Percentiles rank a stretch among this genome's conserved stretches.
Conservation (phyloP, 352 stramenopile genomes). For the Phytophthora palmivora region DNA sequence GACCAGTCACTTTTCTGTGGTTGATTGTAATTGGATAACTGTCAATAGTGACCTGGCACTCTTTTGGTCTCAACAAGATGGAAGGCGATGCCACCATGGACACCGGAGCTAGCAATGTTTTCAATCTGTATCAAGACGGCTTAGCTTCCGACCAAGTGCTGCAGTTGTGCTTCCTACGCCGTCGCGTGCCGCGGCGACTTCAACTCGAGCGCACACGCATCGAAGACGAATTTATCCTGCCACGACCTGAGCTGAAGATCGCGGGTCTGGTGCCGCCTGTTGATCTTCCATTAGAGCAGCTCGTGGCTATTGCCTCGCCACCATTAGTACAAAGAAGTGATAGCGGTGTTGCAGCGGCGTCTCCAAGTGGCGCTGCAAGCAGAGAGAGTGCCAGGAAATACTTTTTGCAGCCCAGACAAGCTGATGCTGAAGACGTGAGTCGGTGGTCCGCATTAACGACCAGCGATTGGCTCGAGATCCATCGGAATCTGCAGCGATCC, state of each 20-base stretch:
- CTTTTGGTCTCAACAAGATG: neutral
- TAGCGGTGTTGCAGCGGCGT: neutral
- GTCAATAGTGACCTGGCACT: slow-evolving; percentile 3
- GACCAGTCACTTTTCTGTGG: slow-evolving; percentile 13
- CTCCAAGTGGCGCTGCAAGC: neutral
- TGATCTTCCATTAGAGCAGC: slow-evolving; percentile 34
- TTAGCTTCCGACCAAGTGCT: slow-evolving; percentile 57
- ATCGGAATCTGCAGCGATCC: slow-evolving; percentile 21
- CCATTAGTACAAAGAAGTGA: neutral
- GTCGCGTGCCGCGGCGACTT: slow-evolving; percentile 31
- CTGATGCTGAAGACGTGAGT: slow-evolving; percentile 24
- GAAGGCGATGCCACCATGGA: neutral
- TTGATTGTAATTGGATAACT: slow-evolving; percentile 9
- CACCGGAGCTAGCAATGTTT: slow-evolving; percentile 28
- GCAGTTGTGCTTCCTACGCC: slow-evolving; percentile 64
- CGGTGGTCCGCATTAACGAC: slow-evolving; percentile 48
- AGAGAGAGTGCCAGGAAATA: slow-evolving; percentile 34
- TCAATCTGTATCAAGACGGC: slow-evolving; percentile 74
- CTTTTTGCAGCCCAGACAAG: slow-evolving; percentile 36
- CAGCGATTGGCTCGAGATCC: slow-evolving; percentile 52
- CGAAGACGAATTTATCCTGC: slow-evolving; percentile 63
- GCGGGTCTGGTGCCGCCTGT: slow-evolving; percentile 43
- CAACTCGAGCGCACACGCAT: slow-evolving; percentile 27
- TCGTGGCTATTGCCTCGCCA: slow-evolving; percentile 13
- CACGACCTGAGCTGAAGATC: slow-evolving; percentile 45